phyloP scores from a whole-genome alignment of 108 stramenopile genomes.

The Cyclostephanos invisitatus region DNA sequence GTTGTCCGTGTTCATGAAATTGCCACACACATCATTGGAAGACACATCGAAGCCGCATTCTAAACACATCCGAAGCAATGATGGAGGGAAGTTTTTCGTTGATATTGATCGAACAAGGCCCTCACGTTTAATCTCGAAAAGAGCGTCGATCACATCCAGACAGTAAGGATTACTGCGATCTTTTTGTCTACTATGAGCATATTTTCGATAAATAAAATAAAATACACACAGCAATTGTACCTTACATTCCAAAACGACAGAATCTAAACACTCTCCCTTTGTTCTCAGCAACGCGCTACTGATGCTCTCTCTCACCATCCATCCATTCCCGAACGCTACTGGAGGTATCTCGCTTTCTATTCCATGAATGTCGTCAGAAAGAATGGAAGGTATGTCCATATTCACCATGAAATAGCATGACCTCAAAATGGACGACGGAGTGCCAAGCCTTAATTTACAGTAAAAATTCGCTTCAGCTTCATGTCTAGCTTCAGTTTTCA shows the following conservation, averaged over 20 bases:
- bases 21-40: conserved; percentile 51
- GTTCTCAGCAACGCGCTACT: conserved; percentile 44
- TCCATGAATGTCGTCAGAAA: conserved; percentile 14
- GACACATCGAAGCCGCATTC: conserved; percentile 55
- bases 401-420: conserved; percentile 47
- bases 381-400: conserved; percentile 37
- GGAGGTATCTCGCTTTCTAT: conserved; percentile 14
- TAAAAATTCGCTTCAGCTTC: conserved; percentile 50
- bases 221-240: background rate
- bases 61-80: conserved; percentile 26
- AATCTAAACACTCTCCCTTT: conserved; percentile 40
- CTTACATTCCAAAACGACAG: conserved; percentile 43
- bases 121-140: conserved; percentile 69
- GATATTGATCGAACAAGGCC: conserved; percentile 65
- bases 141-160: conserved; percentile 63
- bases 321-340: conserved; percentile 45
- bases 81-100: conserved; percentile 43
- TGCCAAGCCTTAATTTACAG: conserved; percentile 43
- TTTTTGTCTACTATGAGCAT: conserved; percentile 2
- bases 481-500: conserved; percentile 18
- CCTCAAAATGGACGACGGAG: conserved; percentile 52
- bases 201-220: background rate
- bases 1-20: conserved; percentile 51
- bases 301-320: conserved; percentile 36
- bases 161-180: conserved; percentile 45